Conservation (phyloP, 805 yeast genomes). For the Brettanomyces nanus region DNA sequence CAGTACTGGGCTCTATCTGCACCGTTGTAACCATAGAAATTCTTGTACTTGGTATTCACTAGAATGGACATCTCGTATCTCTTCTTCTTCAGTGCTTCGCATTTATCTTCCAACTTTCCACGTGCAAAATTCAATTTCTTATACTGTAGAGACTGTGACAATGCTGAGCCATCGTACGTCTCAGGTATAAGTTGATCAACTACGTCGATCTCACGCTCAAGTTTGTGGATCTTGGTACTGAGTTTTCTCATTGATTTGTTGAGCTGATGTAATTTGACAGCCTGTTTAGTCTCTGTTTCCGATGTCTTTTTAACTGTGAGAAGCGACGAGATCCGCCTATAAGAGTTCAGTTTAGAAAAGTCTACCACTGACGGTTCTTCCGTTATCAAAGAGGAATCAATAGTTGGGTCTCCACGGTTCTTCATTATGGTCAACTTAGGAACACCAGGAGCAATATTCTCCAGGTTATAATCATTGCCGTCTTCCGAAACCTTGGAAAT, state of each 20-base stretch:
- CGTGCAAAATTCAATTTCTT: slow-evolving; percentile 23
- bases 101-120: slow-evolving; percentile 20
- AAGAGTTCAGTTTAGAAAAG: slow-evolving; percentile 12
- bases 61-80: slow-evolving; percentile 24
- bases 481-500: no score
- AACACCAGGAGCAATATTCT: no score
- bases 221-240: slow-evolving; percentile 18
- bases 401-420: slow-evolving; percentile 9
- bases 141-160: slow-evolving; percentile 14
- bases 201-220: slow-evolving; percentile 24
- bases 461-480: no score
- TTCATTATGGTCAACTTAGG: slow-evolving; percentile 13
- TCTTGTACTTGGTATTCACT: slow-evolving; percentile 19
- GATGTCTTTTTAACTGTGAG: slow-evolving; percentile 18
- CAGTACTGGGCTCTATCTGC: slow-evolving; percentile 42
- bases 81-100: slow-evolving; percentile 20
- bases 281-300: background rate
- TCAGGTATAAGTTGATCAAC: slow-evolving; percentile 22
- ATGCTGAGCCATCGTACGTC: slow-evolving; percentile 9
- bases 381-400: no score
- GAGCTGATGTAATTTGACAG: slow-evolving; percentile 10
- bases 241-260: slow-evolving; percentile 12
- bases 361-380: slow-evolving; percentile 10
- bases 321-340: slow-evolving; percentile 19
- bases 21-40: slow-evolving; percentile 23